phyloP scores from a whole-genome alignment of 2,329 filamentous ascomycete species.

The Calonectria hongkongensis region DNA sequence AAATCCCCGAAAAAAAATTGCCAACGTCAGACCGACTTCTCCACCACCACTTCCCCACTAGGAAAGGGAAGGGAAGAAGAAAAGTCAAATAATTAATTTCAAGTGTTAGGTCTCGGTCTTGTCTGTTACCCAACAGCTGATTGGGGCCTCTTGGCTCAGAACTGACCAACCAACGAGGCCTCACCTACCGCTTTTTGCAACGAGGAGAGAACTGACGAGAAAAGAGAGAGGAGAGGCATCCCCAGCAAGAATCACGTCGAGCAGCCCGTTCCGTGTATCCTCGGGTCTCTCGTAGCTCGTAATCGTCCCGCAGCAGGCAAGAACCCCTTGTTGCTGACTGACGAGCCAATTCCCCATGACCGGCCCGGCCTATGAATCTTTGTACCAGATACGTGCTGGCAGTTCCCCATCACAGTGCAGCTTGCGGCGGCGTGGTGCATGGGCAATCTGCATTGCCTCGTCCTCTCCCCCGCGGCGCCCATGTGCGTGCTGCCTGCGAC shows the following conservation, averaged over 20 bases:
- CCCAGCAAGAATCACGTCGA: slow-evolving; percentile 18
- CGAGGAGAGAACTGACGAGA: slow-evolving; percentile 18
- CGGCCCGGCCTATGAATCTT: slow-evolving; percentile 33
- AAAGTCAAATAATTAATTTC: slow-evolving; percentile 24
- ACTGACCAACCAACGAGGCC: slow-evolving; percentile 27
- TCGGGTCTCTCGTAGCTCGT: slow-evolving; percentile 20
- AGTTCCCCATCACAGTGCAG: slow-evolving; percentile 37
- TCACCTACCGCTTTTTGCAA: slow-evolving; percentile 29
- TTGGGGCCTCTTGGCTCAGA: slow-evolving; percentile 21
- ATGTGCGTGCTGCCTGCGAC: slow-evolving; percentile 21
- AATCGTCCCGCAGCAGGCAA: slow-evolving; percentile 15
- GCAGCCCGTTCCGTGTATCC: slow-evolving; percentile 13
- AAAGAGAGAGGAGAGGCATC: slow-evolving; percentile 16
- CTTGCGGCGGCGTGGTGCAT: slow-evolving; percentile 34
- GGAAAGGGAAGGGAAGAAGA: slow-evolving; percentile 6
- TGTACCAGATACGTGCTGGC: slow-evolving; percentile 35
- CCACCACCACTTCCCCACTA: slow-evolving; percentile 32
- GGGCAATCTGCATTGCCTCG: slow-evolving; percentile 32
- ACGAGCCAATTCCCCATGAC: slow-evolving; percentile 30
- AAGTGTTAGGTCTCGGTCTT: neutral
- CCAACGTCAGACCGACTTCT: slow-evolving; percentile 39
- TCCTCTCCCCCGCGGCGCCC: slow-evolving; percentile 19
- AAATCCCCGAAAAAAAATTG: slow-evolving; percentile 22
- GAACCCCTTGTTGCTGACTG: slow-evolving; percentile 26
- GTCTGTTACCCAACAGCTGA: neutral